phyloP scores from a whole-genome alignment of 345 rosid species.

The Lepidium aucheri region DNA sequence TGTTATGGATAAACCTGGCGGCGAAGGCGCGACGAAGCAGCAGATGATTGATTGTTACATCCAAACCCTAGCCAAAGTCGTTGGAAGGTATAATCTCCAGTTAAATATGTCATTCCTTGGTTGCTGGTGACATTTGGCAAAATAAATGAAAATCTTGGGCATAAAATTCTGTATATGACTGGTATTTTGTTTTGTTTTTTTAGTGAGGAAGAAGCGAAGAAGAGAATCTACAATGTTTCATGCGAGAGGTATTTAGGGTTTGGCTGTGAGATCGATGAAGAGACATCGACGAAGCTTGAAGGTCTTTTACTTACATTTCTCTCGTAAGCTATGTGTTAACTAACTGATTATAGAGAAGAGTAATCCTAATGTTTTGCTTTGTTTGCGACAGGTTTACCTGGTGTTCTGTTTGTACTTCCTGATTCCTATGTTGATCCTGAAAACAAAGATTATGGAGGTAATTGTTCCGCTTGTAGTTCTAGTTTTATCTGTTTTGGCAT shows the following conservation, averaged over 20 bases:
- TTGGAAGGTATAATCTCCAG: constrained; percentile 52
- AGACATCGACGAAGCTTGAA: constrained; percentile 87
- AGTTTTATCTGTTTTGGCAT: background rate
- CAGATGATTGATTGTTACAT: constrained; percentile 91
- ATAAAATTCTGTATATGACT: background rate
- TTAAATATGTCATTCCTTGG: background rate
- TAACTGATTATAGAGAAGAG: background rate
- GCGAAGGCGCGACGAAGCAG: constrained; percentile 80
- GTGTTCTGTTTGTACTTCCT: constrained; percentile 85
- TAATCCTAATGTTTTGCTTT: background rate
- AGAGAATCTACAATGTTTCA: constrained; percentile 82
- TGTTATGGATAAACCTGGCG: constrained; percentile 92
- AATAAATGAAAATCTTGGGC: background rate
- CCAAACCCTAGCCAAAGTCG: constrained; percentile 68
- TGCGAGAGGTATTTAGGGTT: constrained; percentile 97
- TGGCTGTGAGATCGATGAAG: constrained; percentile 95
- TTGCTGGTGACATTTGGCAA: background rate
- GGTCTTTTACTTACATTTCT: constrained; percentile 31
- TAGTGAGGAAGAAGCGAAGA: constrained; percentile 92
- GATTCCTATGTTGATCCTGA: constrained; percentile 93
- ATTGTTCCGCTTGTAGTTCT: background rate
- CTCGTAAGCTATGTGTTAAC: background rate
- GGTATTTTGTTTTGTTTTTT: background rate
- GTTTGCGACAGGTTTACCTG: constrained; percentile 56
- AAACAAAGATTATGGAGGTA: constrained; percentile 92